Base-by-base conservation (phyloP, 495 filamentous ascomycete genomes). In the Penicillium turbatum region DNA sequence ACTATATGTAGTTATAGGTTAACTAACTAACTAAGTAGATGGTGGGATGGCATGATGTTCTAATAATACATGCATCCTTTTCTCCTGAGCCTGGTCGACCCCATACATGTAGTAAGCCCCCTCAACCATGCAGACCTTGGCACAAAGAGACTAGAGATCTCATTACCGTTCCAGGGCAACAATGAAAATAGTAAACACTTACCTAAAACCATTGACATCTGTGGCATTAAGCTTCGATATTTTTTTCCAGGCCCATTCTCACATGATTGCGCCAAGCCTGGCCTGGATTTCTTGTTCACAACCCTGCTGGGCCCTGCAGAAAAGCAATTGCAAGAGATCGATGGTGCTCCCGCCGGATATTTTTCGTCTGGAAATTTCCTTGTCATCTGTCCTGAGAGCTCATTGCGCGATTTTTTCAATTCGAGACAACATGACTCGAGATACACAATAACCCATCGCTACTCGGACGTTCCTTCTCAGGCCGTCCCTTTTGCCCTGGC, bases 401-500 rank as follows among this genome's bases (percentile, higher is more conserved):
- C 31, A 16, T 21, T 40, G 21, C 21, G 21, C 2, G 16, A 40
- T n/a, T 31, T 44, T 36, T 26, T 37, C 21, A 24, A 55, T 59
- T 54, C 42, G 53, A 54, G 53, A 59, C 48, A 39, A 62, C 4
- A 24, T 63, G 60, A 54, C 42, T 56, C 51, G 53, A 57, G 47
- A 61, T 56, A 42, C 35, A 31, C 34, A 53, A 42, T 61, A 64
- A 54, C 29, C 17, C 21, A 39, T 17, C 38, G 11, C 27, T 30
- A 38, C 12, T 21, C 39, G 49, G 39, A 43, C 30, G 30, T 43
- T 43, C 30, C 37, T 35, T 51, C 8, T 37, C 10, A 8, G 6
- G 2, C 30, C 30, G 30, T 31, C 30, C 6, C 1, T 31, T 11
- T 31, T 11, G 30, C 30, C 35, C n/a, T 37, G 35, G n/a, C 11